Base-by-base conservation (phyloP, 768 basidiomycete species). In the Russula dissimulans region DNA sequence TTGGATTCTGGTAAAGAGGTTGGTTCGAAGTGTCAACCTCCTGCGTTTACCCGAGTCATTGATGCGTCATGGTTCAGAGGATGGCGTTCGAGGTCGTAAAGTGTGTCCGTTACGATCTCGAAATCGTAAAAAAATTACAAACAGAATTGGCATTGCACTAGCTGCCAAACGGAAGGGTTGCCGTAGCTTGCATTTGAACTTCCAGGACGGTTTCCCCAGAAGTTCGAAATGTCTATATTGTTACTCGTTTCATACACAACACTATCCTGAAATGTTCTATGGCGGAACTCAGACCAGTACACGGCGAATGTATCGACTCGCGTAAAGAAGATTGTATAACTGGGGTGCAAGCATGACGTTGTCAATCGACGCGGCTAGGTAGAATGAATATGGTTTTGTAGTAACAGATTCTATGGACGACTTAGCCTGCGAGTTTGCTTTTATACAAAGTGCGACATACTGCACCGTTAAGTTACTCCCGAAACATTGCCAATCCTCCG, bases 1-100 rank as follows among this genome's bases (percentile, higher is more conserved):
- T 43, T 53, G 4, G 10, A 12, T 15, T 46, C 38, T 4, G 60
- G 56, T 10, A 9, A 46, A n/a, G 56, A 61, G 56, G 60, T 61
- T 18, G 6, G 60, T 39, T 45, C 10, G 14, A 29, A 26, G 22
- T 26, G 22, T 5, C 26, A 22, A 7, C 15, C 32, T 39, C 41
- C 3, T 22, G 15, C n/a, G 10, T 36, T 11, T 5, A 29, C 9
- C 9, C 11, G 6, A 32, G 18, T 57, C 22, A 52, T 10, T 11
- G 29, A 36, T 36, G 34, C 34, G 10, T 41, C 22, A 26, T 26
- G 22, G 22, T 7, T 5, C 22, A 61, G 60, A 34, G 14, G 14
- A 3, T 57, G 0, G 5, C 5, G 14, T 43, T 61, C 4, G 38
- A 52, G 32, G 50, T 46, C 1, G 29, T 53, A 4, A 47, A 10